Evolutionary conservation across 2,329 filamentous ascomycete species (phyloP), one percentile per base, ranked within the genome.

Genomic region (Colletotrichum lini): DNA sequence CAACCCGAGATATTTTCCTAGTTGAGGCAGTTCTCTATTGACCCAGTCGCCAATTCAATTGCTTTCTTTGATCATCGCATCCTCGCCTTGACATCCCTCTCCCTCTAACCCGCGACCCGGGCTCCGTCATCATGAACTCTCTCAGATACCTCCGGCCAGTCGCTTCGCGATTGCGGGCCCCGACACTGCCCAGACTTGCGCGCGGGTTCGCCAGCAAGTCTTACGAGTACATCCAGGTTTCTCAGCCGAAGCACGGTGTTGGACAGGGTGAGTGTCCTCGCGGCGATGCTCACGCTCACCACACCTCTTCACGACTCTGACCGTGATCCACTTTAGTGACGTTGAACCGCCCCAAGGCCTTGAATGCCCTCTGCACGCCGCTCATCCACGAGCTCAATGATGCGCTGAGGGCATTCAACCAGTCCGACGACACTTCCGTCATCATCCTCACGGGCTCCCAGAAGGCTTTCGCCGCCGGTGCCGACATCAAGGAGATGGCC

Each of bases 401-500:
- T 75, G 94, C 94, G 44, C 89, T 98, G 65, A 84, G 83, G 73
- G 86, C 89, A 70, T 91, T 95, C 83, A 93, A 96, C 78, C 82
- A 87, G 58, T 90, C 93, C 73, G 87, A 91, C 67, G 86, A 88
- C 42, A 92, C 95, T 74, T 89, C 90, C 12, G 92, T 92, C 76
- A 94, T 97, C 76, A 83, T 99, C 70, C 87, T 99, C 70, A 98
- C 96, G 1, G 96, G 96, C 66, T 97, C 93, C 56, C 87, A 94
- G 75, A 94, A 92, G 82, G 95, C 96, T 52, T 99, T 98, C 79
- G 96, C 96, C 40, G 96, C 96, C 54, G 96, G 96, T 62, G 96
- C 96, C 72, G 96, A 99, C 83, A 99, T 99, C 86, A 98, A 98
- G 84, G 96, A 99, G 84, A 99, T 99, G 96, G 93, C 94, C 40